Evolutionary conservation across 768 basidiomycete genomes (phyloP).

Genomic region (Xanthoconium stramineum): DNA sequence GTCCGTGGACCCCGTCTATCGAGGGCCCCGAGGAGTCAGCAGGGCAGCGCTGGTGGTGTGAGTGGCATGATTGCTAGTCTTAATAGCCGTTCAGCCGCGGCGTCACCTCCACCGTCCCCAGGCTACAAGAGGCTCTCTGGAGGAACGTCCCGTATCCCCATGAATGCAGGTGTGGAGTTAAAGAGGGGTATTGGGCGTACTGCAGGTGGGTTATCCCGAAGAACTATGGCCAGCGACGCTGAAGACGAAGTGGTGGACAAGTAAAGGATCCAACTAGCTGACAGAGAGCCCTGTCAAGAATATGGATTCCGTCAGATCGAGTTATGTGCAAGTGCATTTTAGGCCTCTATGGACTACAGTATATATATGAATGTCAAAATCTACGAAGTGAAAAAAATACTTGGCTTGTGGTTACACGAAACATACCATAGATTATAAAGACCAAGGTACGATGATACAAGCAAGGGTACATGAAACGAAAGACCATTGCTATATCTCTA

Average conservation of each 20-base stretch:
- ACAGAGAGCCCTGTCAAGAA: not conserved
- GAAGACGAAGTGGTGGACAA: slow-evolving; percentile 65
- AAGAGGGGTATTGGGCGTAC: slow-evolving; percentile 45
- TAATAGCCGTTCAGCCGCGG: slow-evolving; percentile 45
- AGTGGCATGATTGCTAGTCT: slow-evolving; percentile 55
- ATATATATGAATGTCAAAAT: too few species aligned
- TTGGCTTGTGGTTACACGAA: slow-evolving; percentile 17
- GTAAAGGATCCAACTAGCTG: not conserved
- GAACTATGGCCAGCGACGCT: slow-evolving; percentile 82
- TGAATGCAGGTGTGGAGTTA: slow-evolving; percentile 6
- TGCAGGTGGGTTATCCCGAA: slow-evolving; percentile 55
- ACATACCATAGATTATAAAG: slow-evolving; percentile 31
- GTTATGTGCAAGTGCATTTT: not conserved
- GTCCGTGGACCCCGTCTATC: slow-evolving; percentile 50
- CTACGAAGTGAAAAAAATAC: not conserved
- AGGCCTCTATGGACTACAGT: too few species aligned
- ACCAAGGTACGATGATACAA: slow-evolving; percentile 24
- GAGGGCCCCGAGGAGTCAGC: slow-evolving; percentile 44
- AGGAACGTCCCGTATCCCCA: slow-evolving; percentile 16
- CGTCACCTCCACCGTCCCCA: slow-evolving; percentile 38
- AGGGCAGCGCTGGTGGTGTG: slow-evolving; percentile 39
- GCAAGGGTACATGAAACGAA: slow-evolving; percentile 6
- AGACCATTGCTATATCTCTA: slow-evolving; percentile 30
- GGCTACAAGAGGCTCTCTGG: slow-evolving; percentile 48
- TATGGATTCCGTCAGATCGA: not conserved